Conservation (phyloP, 306 rosid genomes). For the Gillenia trifoliata region DNA sequence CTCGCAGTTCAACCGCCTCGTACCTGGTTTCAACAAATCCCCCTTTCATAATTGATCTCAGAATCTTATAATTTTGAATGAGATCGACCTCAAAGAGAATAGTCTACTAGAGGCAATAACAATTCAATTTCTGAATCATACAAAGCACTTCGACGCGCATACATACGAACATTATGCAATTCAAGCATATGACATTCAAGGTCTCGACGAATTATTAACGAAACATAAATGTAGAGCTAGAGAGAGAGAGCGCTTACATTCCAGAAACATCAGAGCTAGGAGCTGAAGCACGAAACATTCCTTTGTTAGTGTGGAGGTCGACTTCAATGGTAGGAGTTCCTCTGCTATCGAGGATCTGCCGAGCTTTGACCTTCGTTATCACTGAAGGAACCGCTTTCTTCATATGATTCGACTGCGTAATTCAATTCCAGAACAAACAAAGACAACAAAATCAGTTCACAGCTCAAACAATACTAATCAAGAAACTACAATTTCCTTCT, state of each 20-base stretch:
- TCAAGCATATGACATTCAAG: neutral
- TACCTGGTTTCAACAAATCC: slow-evolving; percentile 46
- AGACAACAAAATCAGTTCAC: neutral
- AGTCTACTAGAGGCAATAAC: neutral
- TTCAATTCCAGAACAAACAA: neutral
- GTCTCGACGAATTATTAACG: neutral
- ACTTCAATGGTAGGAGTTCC: slow-evolving; percentile 96
- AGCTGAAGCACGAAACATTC: slow-evolving; percentile 78
- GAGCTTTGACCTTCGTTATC: slow-evolving; percentile 73
- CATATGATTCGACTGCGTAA: slow-evolving; percentile 72
- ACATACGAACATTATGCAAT: neutral
- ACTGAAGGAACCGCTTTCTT: slow-evolving; percentile 63
- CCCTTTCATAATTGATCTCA: neutral
- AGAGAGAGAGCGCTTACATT: slow-evolving; percentile 37
- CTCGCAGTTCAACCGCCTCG: slow-evolving; percentile 87
- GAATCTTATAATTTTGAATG: neutral
- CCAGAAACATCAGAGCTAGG: slow-evolving; percentile 75
- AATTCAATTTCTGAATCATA: neutral
- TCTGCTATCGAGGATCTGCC: slow-evolving; percentile 97
- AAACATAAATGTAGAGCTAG: neutral
- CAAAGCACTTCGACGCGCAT: neutral
- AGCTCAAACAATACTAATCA: neutral
- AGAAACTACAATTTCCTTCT: neutral
- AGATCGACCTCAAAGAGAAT: neutral
- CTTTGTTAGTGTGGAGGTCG: slow-evolving; percentile 76